Conservation (phyloP, 192 early-diverging fungal genomes). For the Backusella sp. region DNA sequence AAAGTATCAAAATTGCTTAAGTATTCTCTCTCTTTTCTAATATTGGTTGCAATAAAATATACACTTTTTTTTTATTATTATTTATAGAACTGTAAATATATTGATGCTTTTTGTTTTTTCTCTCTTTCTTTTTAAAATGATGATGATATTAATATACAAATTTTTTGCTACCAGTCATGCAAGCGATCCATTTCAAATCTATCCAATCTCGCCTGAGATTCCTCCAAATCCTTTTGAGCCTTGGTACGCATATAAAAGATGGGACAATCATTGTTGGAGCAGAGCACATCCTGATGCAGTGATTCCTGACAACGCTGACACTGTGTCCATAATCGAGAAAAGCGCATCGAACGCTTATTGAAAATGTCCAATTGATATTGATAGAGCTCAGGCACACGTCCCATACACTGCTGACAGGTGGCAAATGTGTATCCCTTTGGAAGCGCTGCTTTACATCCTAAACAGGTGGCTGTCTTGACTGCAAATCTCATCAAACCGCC, state of each 20-base stretch:
- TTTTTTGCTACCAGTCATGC: neutral
- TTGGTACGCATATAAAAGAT: conserved; percentile 99
- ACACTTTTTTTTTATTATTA: neutral
- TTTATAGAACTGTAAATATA: neutral
- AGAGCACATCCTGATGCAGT: conserved; percentile 93
- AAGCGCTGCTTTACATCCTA: conserved; percentile 89
- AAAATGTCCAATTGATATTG: conserved; percentile 59
- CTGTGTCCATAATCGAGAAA: conserved; percentile 93
- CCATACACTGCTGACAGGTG: conserved; percentile 59
- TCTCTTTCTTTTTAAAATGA: neutral
- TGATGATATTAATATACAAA: neutral
- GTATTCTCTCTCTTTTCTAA: too few relatives aligned
- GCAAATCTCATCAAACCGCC: conserved; percentile 96
- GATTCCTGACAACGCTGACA: conserved; percentile 96
- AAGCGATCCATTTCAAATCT: conserved; percentile 56
- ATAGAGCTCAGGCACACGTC: conserved; percentile 75
- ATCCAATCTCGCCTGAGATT: conserved; percentile 66
- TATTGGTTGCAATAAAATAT: too few relatives aligned
- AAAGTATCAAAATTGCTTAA: too few relatives aligned
- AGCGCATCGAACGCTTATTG: conserved; percentile 73
- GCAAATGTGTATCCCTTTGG: conserved; percentile 49
- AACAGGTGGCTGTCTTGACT: conserved; percentile 85
- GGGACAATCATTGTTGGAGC: conserved; percentile 93
- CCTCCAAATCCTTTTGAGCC: conserved; percentile 88
- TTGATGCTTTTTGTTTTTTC: neutral